These are phyloP conservation scores for Rhytidiadelphus loreus DNA, from an alignment of 225 moss, liverwort and hornwort genomes.

Conservation along the genomic window DNA sequence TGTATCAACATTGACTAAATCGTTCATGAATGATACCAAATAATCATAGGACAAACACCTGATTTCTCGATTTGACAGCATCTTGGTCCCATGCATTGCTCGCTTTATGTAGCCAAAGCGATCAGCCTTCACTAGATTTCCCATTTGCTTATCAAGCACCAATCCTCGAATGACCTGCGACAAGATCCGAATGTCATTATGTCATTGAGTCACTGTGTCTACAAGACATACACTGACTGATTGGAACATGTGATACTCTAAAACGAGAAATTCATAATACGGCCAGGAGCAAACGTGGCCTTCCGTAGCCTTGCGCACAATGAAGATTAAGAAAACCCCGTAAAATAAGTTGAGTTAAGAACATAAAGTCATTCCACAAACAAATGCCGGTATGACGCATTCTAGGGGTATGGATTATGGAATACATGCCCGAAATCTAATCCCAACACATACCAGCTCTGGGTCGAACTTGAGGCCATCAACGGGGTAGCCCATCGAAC, in stretches of 20 bases:
- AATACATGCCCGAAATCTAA: background rate
- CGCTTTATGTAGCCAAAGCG: constrained; percentile 87
- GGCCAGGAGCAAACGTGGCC: background rate
- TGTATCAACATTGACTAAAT: background rate
- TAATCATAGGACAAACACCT: constrained; percentile 21
- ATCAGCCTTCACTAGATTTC: constrained; percentile 84
- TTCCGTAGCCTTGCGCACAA: background rate
- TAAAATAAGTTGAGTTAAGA: background rate
- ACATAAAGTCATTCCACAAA: background rate
- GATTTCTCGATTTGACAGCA: constrained; percentile 85
- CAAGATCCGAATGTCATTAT: background rate
- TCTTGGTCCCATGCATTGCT: constrained; percentile 87
- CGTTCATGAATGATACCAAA: background rate
- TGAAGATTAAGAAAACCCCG: background rate
- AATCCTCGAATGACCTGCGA: constrained; percentile 75
- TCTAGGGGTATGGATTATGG: background rate
- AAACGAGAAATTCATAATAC: background rate
- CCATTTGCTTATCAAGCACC: constrained; percentile 75
- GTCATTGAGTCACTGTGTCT: background rate
- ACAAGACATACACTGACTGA: background rate
- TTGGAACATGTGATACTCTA: background rate
- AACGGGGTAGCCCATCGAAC: constrained; percentile 72
- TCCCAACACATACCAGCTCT: constrained; percentile 46
- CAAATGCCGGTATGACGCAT: background rate
- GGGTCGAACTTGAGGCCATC: constrained; percentile 78